Evolutionary conservation across 2,329 filamentous ascomycete genomes (phyloP).

Genomic region (Apiospora pterosperma): DNA sequence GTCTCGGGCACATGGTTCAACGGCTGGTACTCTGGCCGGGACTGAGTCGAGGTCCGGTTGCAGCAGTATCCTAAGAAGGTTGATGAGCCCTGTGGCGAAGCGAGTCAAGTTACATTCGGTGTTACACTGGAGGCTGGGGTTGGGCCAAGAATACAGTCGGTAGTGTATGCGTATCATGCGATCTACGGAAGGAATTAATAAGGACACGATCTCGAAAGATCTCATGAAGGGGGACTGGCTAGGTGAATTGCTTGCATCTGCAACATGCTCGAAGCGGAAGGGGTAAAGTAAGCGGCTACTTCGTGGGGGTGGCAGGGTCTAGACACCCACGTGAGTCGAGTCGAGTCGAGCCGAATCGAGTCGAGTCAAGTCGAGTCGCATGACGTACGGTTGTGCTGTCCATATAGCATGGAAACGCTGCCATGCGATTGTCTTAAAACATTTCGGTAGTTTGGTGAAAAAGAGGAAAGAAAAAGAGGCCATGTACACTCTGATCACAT

Average conservation of each 20-base stretch:
- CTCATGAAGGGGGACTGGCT: conserved; percentile 8
- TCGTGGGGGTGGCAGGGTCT: conserved; percentile 14
- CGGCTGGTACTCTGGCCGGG: not conserved
- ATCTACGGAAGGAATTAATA: not conserved
- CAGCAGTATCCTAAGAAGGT: not conserved
- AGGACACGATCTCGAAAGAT: conserved; percentile 11
- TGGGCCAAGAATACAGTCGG: not conserved
- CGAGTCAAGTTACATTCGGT: not conserved
- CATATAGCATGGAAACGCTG: not conserved
- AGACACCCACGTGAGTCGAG: not conserved
- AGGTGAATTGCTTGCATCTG: conserved; percentile 18
- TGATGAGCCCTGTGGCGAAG: not conserved
- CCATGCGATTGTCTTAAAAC: not conserved
- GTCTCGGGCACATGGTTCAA: not conserved
- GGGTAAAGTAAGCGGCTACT: conserved; percentile 13
- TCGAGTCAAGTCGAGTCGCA: not conserved
- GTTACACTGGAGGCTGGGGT: not conserved
- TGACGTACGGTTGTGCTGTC: not conserved
- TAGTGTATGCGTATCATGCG: not conserved
- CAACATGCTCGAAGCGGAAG: conserved; percentile 27
- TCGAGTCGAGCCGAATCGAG: not conserved
- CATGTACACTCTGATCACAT: too few species aligned
- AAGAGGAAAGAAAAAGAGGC: too few species aligned
- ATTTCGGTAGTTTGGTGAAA: too few species aligned
- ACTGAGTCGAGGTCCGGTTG: not conserved